Evolutionary conservation across 2,329 filamentous ascomycete species (phyloP).

Genomic region (Teratosphaeria nubilosa): DNA sequence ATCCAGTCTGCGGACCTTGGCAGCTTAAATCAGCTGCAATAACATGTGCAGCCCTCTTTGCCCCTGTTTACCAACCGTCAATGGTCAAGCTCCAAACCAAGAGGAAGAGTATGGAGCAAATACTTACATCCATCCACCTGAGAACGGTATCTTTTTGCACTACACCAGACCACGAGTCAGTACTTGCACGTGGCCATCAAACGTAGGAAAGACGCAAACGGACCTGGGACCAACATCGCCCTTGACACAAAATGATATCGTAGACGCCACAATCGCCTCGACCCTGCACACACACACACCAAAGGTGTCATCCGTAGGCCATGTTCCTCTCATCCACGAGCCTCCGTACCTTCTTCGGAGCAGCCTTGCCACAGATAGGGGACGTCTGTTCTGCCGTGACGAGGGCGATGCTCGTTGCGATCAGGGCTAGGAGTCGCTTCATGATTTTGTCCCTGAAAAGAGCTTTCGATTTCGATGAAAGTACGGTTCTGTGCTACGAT

Average conservation of each 20-base stretch:
- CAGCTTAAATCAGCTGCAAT: not conserved
- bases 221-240: not conserved
- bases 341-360: no score
- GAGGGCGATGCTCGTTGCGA: no score
- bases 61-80: not conserved
- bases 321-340: no score
- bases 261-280: not conserved
- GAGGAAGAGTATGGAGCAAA: not conserved
- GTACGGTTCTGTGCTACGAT: no score
- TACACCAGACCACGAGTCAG: not conserved
- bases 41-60: not conserved
- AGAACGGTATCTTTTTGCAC: not conserved
- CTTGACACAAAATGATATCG: not conserved
- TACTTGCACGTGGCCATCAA: not conserved
- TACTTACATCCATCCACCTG: not conserved
- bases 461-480: no score
- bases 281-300: not conserved
- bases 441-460: no score
- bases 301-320: no score
- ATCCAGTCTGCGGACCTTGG: no score
- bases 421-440: no score
- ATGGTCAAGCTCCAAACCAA: not conserved
- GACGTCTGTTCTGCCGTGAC: no score
- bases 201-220: not conserved
- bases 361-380: no score